Percentiles rank a stretch among this genome's conserved stretches.
phyloP scores from a whole-genome alignment of 2,329 filamentous ascomycete species.

The Penicillium sp. region DNA sequence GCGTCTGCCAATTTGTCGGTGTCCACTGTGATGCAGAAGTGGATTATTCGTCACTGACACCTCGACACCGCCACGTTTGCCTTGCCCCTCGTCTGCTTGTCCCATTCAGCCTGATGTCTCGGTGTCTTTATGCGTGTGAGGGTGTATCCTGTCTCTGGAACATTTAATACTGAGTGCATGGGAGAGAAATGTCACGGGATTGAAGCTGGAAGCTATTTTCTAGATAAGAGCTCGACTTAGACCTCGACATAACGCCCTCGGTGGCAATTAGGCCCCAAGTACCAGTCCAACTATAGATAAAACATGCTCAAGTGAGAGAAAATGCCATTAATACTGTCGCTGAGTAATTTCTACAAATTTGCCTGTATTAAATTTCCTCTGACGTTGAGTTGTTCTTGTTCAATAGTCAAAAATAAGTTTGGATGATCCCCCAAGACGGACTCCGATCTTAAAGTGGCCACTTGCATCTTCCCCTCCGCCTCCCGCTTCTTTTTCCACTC shows the following conservation, averaged over 20 bases:
- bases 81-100: constrained; percentile 9
- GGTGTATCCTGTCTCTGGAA: too few species aligned
- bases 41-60: constrained; percentile 9
- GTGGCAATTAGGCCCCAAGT: background rate
- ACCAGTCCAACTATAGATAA: background rate
- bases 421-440: background rate
- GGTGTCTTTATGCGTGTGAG: too few species aligned
- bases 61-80: constrained; percentile 13
- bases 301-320: background rate
- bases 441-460: constrained; percentile 21
- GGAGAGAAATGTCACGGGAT: background rate
- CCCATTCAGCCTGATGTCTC: background rate
- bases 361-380: too few species aligned
- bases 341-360: too few species aligned
- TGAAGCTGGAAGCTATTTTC: background rate
- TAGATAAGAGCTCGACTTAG: background rate
- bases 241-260: background rate
- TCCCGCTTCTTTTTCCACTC: constrained; percentile 18
- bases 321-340: background rate
- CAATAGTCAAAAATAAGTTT: background rate
- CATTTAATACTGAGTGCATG: background rate
- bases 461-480: constrained; percentile 20
- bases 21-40: constrained; percentile 4
- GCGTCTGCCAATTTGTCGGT: background rate
- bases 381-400: background rate